Evolutionary conservation across 2,329 filamentous ascomycete genomes (phyloP).

Genomic region (Paecilomyces dactylethromorphus): DNA sequence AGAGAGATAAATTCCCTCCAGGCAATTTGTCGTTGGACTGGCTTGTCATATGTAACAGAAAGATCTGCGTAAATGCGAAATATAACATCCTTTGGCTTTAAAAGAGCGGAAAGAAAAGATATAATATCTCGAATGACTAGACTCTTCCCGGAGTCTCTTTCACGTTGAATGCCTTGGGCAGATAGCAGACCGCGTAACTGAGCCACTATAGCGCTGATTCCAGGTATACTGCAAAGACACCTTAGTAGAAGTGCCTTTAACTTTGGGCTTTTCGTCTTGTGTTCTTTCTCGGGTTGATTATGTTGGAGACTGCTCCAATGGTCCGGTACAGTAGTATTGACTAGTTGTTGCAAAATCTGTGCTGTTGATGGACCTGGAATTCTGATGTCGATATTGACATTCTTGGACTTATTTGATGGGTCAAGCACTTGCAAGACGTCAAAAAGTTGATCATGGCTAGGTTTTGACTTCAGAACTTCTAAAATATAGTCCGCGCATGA

Average conservation of each 20-base stretch:
- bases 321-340: slow-evolving; percentile 69
- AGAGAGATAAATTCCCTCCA: slow-evolving; percentile 60
- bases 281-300: slow-evolving; percentile 7
- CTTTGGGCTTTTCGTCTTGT: slow-evolving; percentile 12
- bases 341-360: slow-evolving; percentile 68
- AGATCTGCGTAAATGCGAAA: slow-evolving; percentile 42
- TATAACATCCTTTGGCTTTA: slow-evolving; percentile 40
- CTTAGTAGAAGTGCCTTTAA: slow-evolving; percentile 46
- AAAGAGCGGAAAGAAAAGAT: slow-evolving; percentile 28
- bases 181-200: slow-evolving; percentile 57
- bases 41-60: slow-evolving; percentile 29
- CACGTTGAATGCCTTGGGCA: slow-evolving; percentile 15
- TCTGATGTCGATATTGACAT: slow-evolving; percentile 47
- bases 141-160: slow-evolving; percentile 26
- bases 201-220: slow-evolving; percentile 69
- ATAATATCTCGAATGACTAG: slow-evolving; percentile 28
- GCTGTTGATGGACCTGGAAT: slow-evolving; percentile 61
- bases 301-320: slow-evolving; percentile 64
- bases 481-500: slow-evolving; percentile 27
- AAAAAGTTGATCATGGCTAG: slow-evolving; percentile 26
- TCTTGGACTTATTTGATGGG: slow-evolving; percentile 17
- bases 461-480: slow-evolving; percentile 33
- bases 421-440: slow-evolving; percentile 28
- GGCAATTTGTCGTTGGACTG: slow-evolving; percentile 44
- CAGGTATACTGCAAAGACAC: slow-evolving; percentile 67